Base-by-base conservation (phyloP, 2,329 filamentous ascomycete genomes). In the Alternaria alternata region DNA sequence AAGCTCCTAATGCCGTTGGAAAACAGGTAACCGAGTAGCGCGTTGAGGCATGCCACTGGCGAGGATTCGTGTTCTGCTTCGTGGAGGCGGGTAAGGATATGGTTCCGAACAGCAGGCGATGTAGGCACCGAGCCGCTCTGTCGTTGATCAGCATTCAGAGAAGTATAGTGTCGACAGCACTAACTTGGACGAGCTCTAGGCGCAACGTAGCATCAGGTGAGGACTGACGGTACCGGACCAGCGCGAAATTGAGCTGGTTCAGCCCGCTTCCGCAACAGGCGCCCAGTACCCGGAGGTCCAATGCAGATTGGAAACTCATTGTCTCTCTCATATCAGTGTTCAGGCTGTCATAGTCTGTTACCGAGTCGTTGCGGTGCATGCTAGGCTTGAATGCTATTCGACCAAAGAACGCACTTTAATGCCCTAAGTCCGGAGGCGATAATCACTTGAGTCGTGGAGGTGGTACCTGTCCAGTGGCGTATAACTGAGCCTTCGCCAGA, bases 181-280 rank as follows among this genome's bases (percentile, higher is more conserved):
- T 38, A 47, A 71, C 71, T 46, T 64, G 51, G 14, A 88, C 77
- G 5, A 88, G 77, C 66, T 85, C 81, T 63, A 88, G 85, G 65
- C 85, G 82, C 81, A 89, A 83, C 3, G 84, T 81, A 5, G 79
- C 77, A 7, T 82, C 77, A 1, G 85, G 85, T 7, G 80, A 79
- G 18, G 81, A 80, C 68, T 88, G 86, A 47, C 77, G 78, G 71
- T 88, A 88, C 52, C 77, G 84, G 66, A 86, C 87, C 8, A 88
- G 78, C 2, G 84, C 86, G 65, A 85, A 87, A 70, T 88, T 85
- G 44, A 89, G 86, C 26, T 84, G 82, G 68, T 86, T 84, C 58
- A 87, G 84, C 0, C 81, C 83, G 4, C 83, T 85, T 28, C 84
- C 84, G 54, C 80, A 82, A 71, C 85, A 86, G 65, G 87, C 70